Evolutionary conservation across 129 eudicot genomes (phyloP).

Genomic region (Ambrosia trifida): DNA sequence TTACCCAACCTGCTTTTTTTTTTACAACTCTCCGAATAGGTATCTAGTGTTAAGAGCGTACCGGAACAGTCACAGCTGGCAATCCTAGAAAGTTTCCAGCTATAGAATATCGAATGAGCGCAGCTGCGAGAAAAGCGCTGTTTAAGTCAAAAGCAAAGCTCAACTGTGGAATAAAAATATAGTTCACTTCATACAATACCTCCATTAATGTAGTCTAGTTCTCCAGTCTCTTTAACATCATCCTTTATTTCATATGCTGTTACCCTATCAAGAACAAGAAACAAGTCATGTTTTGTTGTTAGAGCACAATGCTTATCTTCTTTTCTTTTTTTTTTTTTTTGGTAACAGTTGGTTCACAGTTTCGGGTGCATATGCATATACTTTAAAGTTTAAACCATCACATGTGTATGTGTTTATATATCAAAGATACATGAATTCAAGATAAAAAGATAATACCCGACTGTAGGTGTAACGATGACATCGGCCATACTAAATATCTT

Average conservation of each 20-base stretch:
- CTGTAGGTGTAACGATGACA: constrained; percentile 91
- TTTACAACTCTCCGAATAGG: no score
- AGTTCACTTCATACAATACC: constrained; percentile 52
- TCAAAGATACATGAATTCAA: background rate
- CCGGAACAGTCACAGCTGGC: constrained; percentile 98
- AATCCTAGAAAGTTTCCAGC: constrained; percentile 94
- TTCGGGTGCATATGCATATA: no score
- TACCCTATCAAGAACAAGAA: constrained; percentile 47
- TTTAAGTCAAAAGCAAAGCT: background rate
- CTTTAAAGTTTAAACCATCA: no score
- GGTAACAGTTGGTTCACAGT: no score
- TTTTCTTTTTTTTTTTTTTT: no score
- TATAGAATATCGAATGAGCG: constrained; percentile 79
- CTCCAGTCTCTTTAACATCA: constrained; percentile 70
- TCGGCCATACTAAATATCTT: constrained; percentile 76
- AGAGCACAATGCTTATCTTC: no score
- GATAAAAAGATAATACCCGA: constrained; percentile 53
- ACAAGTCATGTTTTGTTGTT: background rate
- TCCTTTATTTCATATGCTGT: constrained; percentile 75
- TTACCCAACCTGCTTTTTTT: no score
- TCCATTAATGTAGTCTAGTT: constrained; percentile 91
- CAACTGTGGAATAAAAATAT: background rate
- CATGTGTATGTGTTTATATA: background rate
- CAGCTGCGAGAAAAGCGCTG: constrained; percentile 47
- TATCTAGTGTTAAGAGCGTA: constrained; percentile 14